Percentiles rank a stretch among this genome's conserved stretches.
phyloP scores from a whole-genome alignment of 1,139 yeast species.

The Kodamaea sp. region DNA sequence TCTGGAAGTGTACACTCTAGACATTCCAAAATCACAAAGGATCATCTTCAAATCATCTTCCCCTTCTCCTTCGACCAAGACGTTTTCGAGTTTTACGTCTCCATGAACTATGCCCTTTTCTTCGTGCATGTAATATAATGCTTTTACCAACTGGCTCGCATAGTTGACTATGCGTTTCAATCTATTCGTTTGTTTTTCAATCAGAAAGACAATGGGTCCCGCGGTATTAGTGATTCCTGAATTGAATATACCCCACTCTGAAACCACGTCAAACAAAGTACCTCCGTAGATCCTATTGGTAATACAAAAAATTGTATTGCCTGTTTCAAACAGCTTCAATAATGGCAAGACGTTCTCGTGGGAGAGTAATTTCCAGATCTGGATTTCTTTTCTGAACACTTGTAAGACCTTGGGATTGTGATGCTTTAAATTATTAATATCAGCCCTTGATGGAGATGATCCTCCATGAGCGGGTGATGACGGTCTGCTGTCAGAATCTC shows the following conservation, averaged over 20 bases:
- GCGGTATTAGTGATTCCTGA: constrained; percentile 26
- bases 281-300: constrained; percentile 78
- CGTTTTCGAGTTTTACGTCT: constrained; percentile 85
- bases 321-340: constrained; percentile 60
- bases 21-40: constrained; percentile 91
- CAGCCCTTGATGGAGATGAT: constrained; percentile 11
- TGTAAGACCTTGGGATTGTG: constrained; percentile 36
- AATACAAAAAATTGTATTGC: constrained; percentile 67
- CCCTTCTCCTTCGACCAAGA: constrained; percentile 53
- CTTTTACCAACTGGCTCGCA: constrained; percentile 58
- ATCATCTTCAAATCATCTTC: constrained; percentile 34
- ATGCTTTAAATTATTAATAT: constrained; percentile 2
- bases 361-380: constrained; percentile 68
- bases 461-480: constrained; percentile 11
- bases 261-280: constrained; percentile 75
- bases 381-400: constrained; percentile 69
- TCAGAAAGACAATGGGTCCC: constrained; percentile 35
- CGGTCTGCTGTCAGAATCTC: constrained; percentile 28
- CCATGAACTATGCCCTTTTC: constrained; percentile 77
- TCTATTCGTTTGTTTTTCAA: constrained; percentile 27
- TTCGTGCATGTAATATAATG: constrained; percentile 68
- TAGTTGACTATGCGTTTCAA: constrained; percentile 29
- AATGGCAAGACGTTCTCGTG: constrained; percentile 70
- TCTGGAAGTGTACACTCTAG: constrained; percentile 36
- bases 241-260: constrained; percentile 58